Evolutionary conservation across 305 asterid species (phyloP).

Genomic region (Andrographis paniculata): DNA sequence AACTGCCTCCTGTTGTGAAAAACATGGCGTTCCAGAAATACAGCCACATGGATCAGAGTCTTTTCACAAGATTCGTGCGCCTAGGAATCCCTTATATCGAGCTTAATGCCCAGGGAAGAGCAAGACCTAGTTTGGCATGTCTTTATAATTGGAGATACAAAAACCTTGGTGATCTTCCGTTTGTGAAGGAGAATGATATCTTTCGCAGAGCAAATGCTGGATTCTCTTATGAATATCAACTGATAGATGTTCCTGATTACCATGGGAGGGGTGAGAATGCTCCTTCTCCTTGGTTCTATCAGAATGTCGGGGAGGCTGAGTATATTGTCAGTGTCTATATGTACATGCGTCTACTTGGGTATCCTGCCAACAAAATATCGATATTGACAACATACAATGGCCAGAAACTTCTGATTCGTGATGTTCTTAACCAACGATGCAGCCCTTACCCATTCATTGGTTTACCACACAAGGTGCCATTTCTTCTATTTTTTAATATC

Average conservation of each 20-base stretch:
- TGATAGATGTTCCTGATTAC: slow-evolving; percentile 88
- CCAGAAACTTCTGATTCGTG: slow-evolving; percentile 95
- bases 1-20: slow-evolving; percentile 97
- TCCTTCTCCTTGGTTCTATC: slow-evolving; percentile 99
- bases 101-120: slow-evolving; percentile 98
- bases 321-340: slow-evolving; percentile 85
- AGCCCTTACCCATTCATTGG: slow-evolving; percentile 89
- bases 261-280: slow-evolving; percentile 92
- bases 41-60: slow-evolving; percentile 99
- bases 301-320: slow-evolving; percentile 98
- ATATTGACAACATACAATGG: slow-evolving; percentile 96
- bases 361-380: slow-evolving; percentile 91
- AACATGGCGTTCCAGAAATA: slow-evolving; percentile 99
- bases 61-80: slow-evolving; percentile 93
- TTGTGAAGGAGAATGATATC: slow-evolving; percentile 50
- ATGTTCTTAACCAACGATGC: slow-evolving; percentile 86
- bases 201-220: slow-evolving; percentile 84
- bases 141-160: slow-evolving; percentile 96
- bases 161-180: slow-evolving; percentile 88
- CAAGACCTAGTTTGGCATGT: slow-evolving; percentile 88
- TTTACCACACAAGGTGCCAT: slow-evolving; percentile 77
- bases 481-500: not conserved
- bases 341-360: slow-evolving; percentile 94
- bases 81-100: slow-evolving; percentile 93
- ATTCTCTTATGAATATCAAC: slow-evolving; percentile 81